These are phyloP conservation scores for Quercus variabilis DNA, from an alignment of 306 rosid species.

Conservation along the genomic window DNA sequence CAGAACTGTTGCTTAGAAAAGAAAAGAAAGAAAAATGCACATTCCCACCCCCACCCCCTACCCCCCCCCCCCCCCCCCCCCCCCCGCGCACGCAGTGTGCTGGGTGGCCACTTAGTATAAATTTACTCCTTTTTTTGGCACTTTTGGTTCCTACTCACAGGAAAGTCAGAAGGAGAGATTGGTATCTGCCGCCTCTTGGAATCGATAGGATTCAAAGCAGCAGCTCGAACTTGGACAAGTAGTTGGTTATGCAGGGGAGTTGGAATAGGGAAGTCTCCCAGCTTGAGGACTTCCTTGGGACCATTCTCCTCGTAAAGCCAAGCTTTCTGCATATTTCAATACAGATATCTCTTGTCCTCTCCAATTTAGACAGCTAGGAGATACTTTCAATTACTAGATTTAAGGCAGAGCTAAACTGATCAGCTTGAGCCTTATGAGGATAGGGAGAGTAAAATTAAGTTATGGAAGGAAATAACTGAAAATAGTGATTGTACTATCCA, in stretches of 20 bases:
- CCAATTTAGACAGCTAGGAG: background rate
- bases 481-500: background rate
- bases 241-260: conserved; percentile 27
- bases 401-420: background rate
- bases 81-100: rapidly evolving
- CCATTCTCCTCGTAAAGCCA: conserved; percentile 48
- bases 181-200: conserved; percentile 34
- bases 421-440: background rate
- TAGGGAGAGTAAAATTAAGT: background rate
- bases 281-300: conserved; percentile 42
- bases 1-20: background rate
- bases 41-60: too few species aligned
- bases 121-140: background rate
- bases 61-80: rapidly evolving
- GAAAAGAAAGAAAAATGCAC: background rate
- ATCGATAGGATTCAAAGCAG: conserved; percentile 45
- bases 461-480: background rate
- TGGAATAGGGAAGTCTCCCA: conserved; percentile 29
- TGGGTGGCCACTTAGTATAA: background rate
- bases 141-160: conserved; percentile 21
- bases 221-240: conserved; percentile 37
- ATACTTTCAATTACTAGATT: background rate
- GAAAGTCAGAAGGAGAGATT: conserved; percentile 29
- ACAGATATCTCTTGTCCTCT: background rate
- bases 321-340: conserved; percentile 34